These are phyloP conservation scores for Durusdinium trenchii DNA, from an alignment of 73 alveolate genomes.

Conservation along the genomic window DNA sequence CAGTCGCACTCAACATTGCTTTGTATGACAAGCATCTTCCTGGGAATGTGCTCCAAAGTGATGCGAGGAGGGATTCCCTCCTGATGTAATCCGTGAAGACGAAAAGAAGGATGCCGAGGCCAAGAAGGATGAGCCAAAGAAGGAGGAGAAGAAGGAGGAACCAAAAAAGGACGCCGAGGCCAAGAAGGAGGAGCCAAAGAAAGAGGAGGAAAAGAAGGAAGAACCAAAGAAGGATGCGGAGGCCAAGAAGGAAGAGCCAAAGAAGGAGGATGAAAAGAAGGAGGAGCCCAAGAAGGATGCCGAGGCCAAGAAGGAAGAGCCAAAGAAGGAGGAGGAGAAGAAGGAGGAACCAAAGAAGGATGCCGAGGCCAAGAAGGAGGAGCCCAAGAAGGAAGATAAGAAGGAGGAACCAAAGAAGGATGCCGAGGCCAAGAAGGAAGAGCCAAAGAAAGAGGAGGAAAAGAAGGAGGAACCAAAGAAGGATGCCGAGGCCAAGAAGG, in stretches of 20 bases:
- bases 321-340: constrained; percentile 17
- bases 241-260: constrained; percentile 19
- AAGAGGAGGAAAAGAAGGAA: constrained; percentile 40
- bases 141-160: not conserved
- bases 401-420: not conserved
- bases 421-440: not conserved
- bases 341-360: constrained; percentile 7
- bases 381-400: not conserved
- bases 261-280: not conserved
- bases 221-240: not conserved
- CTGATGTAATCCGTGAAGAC: not conserved
- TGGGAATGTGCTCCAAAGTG: too few relatives aligned
- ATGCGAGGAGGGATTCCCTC: constrained; percentile 10
- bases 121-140: not conserved
- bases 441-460: not conserved
- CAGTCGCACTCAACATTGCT: too few relatives aligned
- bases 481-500: not conserved
- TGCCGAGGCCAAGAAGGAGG: not conserved
- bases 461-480: not conserved
- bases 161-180: constrained; percentile 19
- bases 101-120: not conserved
- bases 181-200: constrained; percentile 4
- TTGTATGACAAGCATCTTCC: too few relatives aligned
- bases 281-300: not conserved
- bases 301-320: not conserved